Conservation (phyloP, 192 early-diverging fungal species). For the Geranomyces michiganensis region DNA sequence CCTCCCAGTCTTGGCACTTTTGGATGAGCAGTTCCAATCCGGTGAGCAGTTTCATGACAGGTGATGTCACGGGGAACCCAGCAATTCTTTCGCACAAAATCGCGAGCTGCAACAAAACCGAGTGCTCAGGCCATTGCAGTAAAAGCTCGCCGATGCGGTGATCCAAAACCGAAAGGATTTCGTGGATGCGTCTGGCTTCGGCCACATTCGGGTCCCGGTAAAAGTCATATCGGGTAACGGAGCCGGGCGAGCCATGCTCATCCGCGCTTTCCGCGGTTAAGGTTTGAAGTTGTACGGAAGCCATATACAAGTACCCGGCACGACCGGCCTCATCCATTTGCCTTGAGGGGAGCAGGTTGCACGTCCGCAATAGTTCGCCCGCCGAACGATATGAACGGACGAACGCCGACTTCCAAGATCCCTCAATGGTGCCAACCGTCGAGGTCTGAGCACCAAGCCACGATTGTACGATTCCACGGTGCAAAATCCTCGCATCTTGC, state of each 20-base stretch:
- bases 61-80: conserved; percentile 73
- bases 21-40: conserved; percentile 85
- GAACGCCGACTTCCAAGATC: conserved; percentile 20
- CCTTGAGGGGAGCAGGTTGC: neutral
- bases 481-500: conserved; percentile 14
- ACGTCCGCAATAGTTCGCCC: neutral
- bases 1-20: conserved; percentile 94
- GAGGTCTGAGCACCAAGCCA: neutral
- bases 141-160: conserved; percentile 64
- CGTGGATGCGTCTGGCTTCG: conserved; percentile 68
- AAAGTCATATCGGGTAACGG: conserved; percentile 65
- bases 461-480: conserved; percentile 1
- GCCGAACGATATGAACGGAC: conserved; percentile 17
- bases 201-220: conserved; percentile 81
- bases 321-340: neutral
- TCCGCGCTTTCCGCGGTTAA: neutral
- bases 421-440: neutral
- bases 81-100: conserved; percentile 49
- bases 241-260: conserved; percentile 16
- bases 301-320: conserved; percentile 11
- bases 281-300: neutral
- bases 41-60: conserved; percentile 87
- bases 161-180: conserved; percentile 66
- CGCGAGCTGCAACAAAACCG: conserved; percentile 74
- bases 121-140: conserved; percentile 89